A percentile compares a stretch with the other conserved stretches of the same genome.
Evolutionary conservation across 345 rosid genomes (phyloP).

Genomic region (Boechera divaricarpa): DNA sequence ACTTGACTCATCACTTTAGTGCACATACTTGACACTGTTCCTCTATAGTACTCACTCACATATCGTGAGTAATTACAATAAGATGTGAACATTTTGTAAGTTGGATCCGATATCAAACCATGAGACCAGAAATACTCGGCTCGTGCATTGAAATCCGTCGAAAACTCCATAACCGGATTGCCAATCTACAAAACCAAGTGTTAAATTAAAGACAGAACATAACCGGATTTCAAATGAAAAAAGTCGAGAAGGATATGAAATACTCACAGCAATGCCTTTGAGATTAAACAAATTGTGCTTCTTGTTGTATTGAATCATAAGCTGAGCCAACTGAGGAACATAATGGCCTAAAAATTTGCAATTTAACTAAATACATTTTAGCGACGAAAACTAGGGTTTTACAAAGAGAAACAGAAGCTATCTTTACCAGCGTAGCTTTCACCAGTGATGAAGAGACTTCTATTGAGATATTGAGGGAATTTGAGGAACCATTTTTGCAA

Average conservation of each 20-base stretch:
- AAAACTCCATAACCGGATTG: slow-evolving; percentile 82
- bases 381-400: not conserved
- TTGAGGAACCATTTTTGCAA: slow-evolving; percentile 84
- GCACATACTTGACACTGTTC: slow-evolving; percentile 66
- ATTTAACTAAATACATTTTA: not conserved
- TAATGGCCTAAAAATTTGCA: slow-evolving; percentile 61
- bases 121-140: slow-evolving; percentile 98
- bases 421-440: slow-evolving; percentile 94
- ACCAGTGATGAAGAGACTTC: slow-evolving; percentile 90
- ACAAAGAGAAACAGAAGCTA: not conserved
- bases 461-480: slow-evolving; percentile 87
- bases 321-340: slow-evolving; percentile 81
- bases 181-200: slow-evolving; percentile 60
- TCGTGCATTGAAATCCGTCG: slow-evolving; percentile 85
- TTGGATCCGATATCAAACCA: slow-evolving; percentile 85
- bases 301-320: slow-evolving; percentile 71
- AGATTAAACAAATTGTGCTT: slow-evolving; percentile 68
- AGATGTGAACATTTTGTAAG: slow-evolving; percentile 79
- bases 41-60: slow-evolving; percentile 82
- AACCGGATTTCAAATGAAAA: not conserved
- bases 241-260: not conserved
- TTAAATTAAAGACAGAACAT: not conserved
- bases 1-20: slow-evolving; percentile 81
- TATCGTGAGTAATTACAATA: slow-evolving; percentile 82
- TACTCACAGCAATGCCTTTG: slow-evolving; percentile 85